These are phyloP conservation scores for Linnemannia schmuckeri DNA, from an alignment of 192 early-diverging fungal genomes.

Conservation along the genomic window DNA sequence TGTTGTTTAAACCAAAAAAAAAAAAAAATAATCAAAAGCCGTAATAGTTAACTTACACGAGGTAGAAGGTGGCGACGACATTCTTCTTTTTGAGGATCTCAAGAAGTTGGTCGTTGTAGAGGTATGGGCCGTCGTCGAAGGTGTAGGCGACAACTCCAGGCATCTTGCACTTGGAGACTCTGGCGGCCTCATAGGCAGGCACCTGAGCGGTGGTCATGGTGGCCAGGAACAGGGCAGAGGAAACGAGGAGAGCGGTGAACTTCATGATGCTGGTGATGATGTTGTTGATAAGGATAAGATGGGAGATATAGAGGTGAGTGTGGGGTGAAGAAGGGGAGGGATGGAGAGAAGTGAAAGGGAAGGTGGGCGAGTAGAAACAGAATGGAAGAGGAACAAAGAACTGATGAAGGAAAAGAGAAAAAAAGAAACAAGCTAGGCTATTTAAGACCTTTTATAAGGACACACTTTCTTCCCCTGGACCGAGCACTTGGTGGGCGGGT, in stretches of 20 bases:
- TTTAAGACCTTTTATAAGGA: no score
- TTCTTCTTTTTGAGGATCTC: slow-evolving; percentile 56
- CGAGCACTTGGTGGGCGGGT: no score
- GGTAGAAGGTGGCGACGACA: slow-evolving; percentile 74
- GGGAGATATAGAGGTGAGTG: neutral
- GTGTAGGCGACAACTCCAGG: slow-evolving; percentile 62
- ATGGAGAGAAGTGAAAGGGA: neutral
- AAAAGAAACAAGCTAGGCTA: neutral
- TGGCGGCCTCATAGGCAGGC: neutral
- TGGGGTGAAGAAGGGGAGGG: neutral
- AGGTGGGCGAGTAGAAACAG: neutral
- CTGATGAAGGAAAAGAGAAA: neutral
- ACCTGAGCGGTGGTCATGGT: neutral
- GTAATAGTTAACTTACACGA: slow-evolving; percentile 55
- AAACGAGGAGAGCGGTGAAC: slow-evolving; percentile 14
- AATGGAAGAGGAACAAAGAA: neutral
- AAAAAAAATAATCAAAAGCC: slow-evolving; percentile 11
- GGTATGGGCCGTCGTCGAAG: slow-evolving; percentile 71
- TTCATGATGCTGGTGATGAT: slow-evolving; percentile 14
- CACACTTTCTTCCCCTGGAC: no score
- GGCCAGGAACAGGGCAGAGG: slow-evolving; percentile 14
- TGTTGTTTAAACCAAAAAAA: neutral
- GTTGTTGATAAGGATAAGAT: neutral
- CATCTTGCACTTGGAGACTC: slow-evolving; percentile 19
- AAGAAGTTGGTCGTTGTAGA: slow-evolving; percentile 61